phyloP scores from a whole-genome alignment of 345 rosid genomes.

The Populus davidiana region DNA sequence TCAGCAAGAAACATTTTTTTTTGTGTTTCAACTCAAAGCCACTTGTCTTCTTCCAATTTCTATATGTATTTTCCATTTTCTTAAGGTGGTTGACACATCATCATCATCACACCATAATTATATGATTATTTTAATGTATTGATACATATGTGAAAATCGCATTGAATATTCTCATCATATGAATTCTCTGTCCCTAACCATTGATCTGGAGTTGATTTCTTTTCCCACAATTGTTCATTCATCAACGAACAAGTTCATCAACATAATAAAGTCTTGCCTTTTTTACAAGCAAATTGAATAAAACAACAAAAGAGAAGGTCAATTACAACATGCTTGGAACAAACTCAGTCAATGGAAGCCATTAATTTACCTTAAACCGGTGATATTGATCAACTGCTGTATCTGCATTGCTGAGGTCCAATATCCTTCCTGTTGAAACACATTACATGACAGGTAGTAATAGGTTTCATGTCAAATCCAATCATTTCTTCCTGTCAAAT shows the following conservation, averaged over 20 bases:
- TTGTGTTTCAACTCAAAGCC: neutral
- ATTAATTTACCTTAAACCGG: constrained; percentile 52
- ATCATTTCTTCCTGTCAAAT: neutral
- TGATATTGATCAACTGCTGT: constrained; percentile 89
- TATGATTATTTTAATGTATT: neutral
- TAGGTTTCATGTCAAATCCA: too few relatives aligned
- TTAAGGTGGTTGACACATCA: constrained; percentile 26
- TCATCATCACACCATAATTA: constrained; percentile 1
- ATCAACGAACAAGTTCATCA: neutral
- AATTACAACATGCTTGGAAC: neutral
- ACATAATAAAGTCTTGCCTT: neutral
- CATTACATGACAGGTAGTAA: neutral
- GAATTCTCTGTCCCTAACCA: neutral
- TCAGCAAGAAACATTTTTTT: neutral
- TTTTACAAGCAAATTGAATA: constrained; percentile 4
- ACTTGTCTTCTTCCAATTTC: neutral
- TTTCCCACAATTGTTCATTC: neutral
- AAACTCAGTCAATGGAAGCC: neutral
- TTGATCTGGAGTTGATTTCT: neutral
- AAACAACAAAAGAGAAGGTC: neutral
- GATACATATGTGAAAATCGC: neutral
- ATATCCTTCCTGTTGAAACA: constrained; percentile 58
- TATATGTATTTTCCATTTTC: neutral
- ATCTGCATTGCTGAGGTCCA: constrained; percentile 97
- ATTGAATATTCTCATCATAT: constrained; percentile 17